Evolutionary conservation across 805 yeast genomes (phyloP).

Genomic region (Blastobotrys terrestris): DNA sequence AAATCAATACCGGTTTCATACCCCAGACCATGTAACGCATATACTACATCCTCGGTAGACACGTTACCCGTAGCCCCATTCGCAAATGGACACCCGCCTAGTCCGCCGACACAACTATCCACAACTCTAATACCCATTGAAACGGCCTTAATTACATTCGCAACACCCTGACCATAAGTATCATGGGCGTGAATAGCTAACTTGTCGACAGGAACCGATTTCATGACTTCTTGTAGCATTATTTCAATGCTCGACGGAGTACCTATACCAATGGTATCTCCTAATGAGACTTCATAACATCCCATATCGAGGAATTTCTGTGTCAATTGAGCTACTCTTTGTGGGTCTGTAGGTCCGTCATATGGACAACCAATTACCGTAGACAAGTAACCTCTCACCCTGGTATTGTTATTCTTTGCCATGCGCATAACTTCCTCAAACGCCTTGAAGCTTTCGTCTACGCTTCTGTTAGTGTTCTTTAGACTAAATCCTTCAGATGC

Average conservation of each 20-base stretch:
- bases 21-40: conserved; percentile 27
- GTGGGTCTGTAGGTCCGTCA: conserved; percentile 28
- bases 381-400: conserved; percentile 28
- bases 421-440: conserved; percentile 20
- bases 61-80: conserved; percentile 32
- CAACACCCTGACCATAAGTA: conserved; percentile 32
- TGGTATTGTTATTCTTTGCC: conserved; percentile 21
- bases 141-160: conserved; percentile 27
- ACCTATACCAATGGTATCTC: conserved; percentile 32
- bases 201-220: conserved; percentile 17
- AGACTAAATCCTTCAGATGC: conserved; percentile 28
- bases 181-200: conserved; percentile 32
- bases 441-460: conserved; percentile 24
- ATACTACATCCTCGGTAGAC: conserved; percentile 30
- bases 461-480: conserved; percentile 27
- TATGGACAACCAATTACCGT: conserved; percentile 31
- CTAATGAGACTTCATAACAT: conserved; percentile 31
- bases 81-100: conserved; percentile 33
- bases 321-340: conserved; percentile 25
- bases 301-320: conserved; percentile 26
- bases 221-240: conserved; percentile 23
- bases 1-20: conserved; percentile 27
- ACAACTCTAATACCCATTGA: conserved; percentile 28
- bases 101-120: conserved; percentile 29
- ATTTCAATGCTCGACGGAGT: conserved; percentile 25